Conservation (phyloP, 768 basidiomycete species). For the Tylopilus sp. region DNA sequence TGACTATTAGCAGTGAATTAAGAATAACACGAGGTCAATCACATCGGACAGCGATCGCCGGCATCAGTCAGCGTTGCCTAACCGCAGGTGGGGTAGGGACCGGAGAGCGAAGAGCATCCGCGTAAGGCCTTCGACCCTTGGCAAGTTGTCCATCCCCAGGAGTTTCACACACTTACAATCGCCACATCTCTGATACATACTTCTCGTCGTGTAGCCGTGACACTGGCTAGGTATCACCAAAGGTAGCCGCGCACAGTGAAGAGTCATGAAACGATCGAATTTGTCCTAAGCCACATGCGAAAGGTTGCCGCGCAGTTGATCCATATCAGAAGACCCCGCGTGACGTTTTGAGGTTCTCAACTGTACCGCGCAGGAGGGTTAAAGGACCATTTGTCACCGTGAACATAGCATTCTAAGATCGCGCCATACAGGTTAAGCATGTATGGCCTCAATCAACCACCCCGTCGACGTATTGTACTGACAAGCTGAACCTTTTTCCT, state of each 20-base stretch:
- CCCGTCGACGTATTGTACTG: constrained; percentile 71
- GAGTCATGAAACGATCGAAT: constrained; percentile 4
- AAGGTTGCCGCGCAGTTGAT: constrained; percentile 12
- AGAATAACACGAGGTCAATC: constrained; percentile 22
- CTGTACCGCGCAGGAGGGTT: neutral
- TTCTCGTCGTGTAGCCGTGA: constrained; percentile 1
- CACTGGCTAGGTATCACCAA: constrained; percentile 1
- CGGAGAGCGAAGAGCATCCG: neutral
- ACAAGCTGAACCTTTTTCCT: constrained; percentile 81
- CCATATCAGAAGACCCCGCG: constrained; percentile 3
- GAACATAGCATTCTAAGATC: constrained; percentile 2
- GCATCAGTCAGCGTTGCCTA: constrained; percentile 20
- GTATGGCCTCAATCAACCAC: constrained; percentile 42
- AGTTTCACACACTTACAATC: constrained; percentile 9
- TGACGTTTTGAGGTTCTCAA: constrained; percentile 5
- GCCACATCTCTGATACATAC: neutral
- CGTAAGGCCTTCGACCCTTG: constrained; percentile 17
- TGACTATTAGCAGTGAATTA: constrained; percentile 12
- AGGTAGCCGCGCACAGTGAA: constrained; percentile 16
- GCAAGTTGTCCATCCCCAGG: neutral
- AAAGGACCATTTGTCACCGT: constrained; percentile 4
- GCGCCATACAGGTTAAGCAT: constrained; percentile 3
- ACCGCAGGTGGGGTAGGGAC: constrained; percentile 10
- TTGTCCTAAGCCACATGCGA: constrained; percentile 4
- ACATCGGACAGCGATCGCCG: constrained; percentile 13